These are phyloP conservation scores for Suhomyces bolitotheri DNA, from an alignment of 1,139 yeast genomes.

Conservation along the genomic window DNA sequence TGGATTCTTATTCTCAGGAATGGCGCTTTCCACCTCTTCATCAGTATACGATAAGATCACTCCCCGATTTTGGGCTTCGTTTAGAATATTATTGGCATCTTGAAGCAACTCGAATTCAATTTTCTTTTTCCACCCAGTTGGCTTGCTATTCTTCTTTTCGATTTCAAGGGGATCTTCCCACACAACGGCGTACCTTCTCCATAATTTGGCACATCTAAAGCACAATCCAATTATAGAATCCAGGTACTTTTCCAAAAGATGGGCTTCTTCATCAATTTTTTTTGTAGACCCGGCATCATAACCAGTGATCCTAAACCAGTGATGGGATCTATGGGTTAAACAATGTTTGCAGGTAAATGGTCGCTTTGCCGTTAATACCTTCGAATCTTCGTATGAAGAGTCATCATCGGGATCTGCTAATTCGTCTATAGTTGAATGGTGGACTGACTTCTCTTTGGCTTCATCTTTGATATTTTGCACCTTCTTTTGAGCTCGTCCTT, in stretches of 20 bases:
- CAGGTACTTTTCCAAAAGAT: constrained; percentile 18
- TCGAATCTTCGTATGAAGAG: constrained; percentile 60
- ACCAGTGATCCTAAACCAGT: constrained; percentile 78
- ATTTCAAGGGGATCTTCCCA: constrained; percentile 86
- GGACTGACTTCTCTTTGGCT: constrained; percentile 19
- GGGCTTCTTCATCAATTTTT: constrained; percentile 24
- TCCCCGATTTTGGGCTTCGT: constrained; percentile 36
- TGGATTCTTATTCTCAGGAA: constrained; percentile 7
- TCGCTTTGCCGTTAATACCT: constrained; percentile 38
- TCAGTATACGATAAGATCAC: constrained; percentile 11
- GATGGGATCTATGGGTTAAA: constrained; percentile 49
- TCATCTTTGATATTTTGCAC: constrained; percentile 37
- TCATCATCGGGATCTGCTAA: constrained; percentile 70
- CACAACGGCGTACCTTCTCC: constrained; percentile 88
- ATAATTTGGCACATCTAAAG: constrained; percentile 79
- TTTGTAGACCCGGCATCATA: constrained; percentile 32
- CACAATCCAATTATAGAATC: constrained; percentile 61
- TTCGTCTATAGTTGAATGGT: constrained; percentile 28
- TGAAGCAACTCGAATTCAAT: constrained; percentile 71
- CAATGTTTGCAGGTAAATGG: constrained; percentile 67
- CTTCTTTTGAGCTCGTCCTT: constrained; percentile 66
- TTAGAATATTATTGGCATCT: constrained; percentile 62
- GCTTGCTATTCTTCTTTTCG: constrained; percentile 44
- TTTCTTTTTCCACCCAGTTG: constrained; percentile 56
- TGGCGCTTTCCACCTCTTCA: constrained; percentile 8